Base-by-base conservation (phyloP, 257 asterid genomes). In the Handroanthus guayacan region DNA sequence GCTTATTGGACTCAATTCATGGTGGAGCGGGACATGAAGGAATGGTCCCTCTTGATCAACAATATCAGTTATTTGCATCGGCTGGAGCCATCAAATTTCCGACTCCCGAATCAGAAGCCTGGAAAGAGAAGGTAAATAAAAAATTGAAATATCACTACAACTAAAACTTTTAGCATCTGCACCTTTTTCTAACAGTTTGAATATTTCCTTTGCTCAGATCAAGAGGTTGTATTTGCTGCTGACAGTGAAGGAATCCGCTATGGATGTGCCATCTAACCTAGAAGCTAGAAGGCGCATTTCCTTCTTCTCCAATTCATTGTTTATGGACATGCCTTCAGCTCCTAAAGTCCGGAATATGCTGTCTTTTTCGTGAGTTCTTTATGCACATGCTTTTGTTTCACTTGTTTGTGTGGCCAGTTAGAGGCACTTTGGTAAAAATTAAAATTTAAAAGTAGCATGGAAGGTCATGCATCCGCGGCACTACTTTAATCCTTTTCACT, bases 311-410 rank as follows among this genome's bases (percentile, higher is more conserved):
- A 95, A 95, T 84, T 95, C 99, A 66, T 82, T 95, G 91, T 95
- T 95, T 79, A 95, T 95, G 99, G 97, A 95, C 67, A 95, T 95
- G 99, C 99, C 99, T 69, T 36, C 87, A 13, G 97, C 99, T 74
- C 99, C 98, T 71, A 95, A 92, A 92, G 99, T 95, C 76, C 98
- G 98, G 80, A 95, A 95, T 78, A 95, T 95, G 99, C 90, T 95
- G 56, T 90, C 99, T 36, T 95, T 95, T 94, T 91, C 97, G 99
- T 95, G 84, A 91, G 98, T 92, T 63, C 25, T 70, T 65, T 76
- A 9, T 20, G 81, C 65, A 69, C 8, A 41, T 37, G 34, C 45
- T 74, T 51, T 62, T 18, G 9, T 37, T 61, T 78, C 51, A 47
- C 67, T 79, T 67, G 34, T 20, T 9, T 62, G 58, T 56, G 18